phyloP scores from a whole-genome alignment of 2,329 filamentous ascomycete species.

The Calonectria fujianensis region DNA sequence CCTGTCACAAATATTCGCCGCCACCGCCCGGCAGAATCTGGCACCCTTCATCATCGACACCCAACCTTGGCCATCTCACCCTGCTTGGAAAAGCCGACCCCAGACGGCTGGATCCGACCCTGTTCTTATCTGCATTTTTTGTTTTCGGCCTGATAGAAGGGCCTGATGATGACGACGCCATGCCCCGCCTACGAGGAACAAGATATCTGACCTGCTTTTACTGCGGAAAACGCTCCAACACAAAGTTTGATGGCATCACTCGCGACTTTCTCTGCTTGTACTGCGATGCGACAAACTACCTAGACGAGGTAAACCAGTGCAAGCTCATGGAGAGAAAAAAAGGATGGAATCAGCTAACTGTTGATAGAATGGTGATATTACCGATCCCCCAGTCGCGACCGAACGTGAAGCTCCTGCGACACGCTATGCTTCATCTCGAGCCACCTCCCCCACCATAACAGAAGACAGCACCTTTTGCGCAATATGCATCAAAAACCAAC shows the following conservation, averaged over 20 bases:
- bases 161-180: slow-evolving; percentile 54
- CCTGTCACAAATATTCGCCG: slow-evolving; percentile 10
- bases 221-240: slow-evolving; percentile 81
- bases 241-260: slow-evolving; percentile 74
- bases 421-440: slow-evolving; percentile 69
- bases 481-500: slow-evolving; percentile 91
- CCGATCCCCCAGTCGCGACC: slow-evolving; percentile 84
- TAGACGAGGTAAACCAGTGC: slow-evolving; percentile 81
- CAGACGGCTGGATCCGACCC: slow-evolving; percentile 13
- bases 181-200: slow-evolving; percentile 65
- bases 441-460: slow-evolving; percentile 48
- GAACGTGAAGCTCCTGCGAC: slow-evolving; percentile 63
- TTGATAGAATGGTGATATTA: slow-evolving; percentile 86
- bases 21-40: slow-evolving; percentile 62
- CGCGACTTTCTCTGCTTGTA: slow-evolving; percentile 82
- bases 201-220: slow-evolving; percentile 84
- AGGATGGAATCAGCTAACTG: slow-evolving; percentile 32
- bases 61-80: not conserved
- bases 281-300: slow-evolving; percentile 91
- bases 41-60: slow-evolving; percentile 41
- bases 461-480: slow-evolving; percentile 77
- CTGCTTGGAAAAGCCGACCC: not conserved
- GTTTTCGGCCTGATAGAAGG: not conserved
- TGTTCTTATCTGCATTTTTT: not conserved
- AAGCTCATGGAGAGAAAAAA: no score